phyloP scores from a whole-genome alignment of 148 eudicot genomes.

The Vaccinium darrowii region DNA sequence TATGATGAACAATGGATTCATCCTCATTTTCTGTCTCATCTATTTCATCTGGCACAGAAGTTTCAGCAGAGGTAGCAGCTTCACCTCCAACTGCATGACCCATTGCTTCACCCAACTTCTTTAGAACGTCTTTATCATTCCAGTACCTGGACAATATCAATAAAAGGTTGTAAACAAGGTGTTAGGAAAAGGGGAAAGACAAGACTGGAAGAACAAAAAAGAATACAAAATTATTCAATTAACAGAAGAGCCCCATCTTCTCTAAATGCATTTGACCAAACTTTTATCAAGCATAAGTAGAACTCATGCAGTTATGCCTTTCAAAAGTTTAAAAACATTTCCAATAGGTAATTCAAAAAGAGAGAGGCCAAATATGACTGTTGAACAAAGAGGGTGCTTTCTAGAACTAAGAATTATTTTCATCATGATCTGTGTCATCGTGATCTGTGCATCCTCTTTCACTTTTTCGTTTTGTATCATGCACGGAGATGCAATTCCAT shows the following conservation, averaged over 20 bases:
- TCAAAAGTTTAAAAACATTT: not conserved
- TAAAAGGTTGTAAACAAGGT: not conserved
- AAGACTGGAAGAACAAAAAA: slow-evolving; percentile 3
- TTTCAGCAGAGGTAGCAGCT: slow-evolving; percentile 53
- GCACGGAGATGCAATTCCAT: not conserved
- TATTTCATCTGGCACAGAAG: slow-evolving; percentile 54
- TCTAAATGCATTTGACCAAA: not conserved
- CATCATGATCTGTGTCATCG: not conserved
- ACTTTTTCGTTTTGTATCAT: not conserved
- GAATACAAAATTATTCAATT: not conserved
- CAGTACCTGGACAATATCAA: slow-evolving; percentile 55
- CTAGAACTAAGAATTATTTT: slow-evolving; percentile 1
- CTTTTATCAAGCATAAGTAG: not conserved
- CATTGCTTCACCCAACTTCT: slow-evolving; percentile 97
- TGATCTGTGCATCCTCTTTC: not conserved
- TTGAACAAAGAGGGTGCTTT: not conserved
- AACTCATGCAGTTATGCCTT: not conserved
- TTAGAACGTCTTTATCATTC: slow-evolving; percentile 89
- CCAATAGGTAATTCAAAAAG: not conserved
- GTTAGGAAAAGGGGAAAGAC: not conserved
- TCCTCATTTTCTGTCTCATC: slow-evolving; percentile 83
- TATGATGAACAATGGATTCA: slow-evolving; percentile 90
- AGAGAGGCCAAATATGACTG: not conserved
- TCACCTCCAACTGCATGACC: slow-evolving; percentile 77
- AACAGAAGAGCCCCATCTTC: not conserved